These are phyloP conservation scores for Neoscytalidium dimidiatum DNA, from an alignment of 2,329 filamentous ascomycete species.

Conservation along the genomic window DNA sequence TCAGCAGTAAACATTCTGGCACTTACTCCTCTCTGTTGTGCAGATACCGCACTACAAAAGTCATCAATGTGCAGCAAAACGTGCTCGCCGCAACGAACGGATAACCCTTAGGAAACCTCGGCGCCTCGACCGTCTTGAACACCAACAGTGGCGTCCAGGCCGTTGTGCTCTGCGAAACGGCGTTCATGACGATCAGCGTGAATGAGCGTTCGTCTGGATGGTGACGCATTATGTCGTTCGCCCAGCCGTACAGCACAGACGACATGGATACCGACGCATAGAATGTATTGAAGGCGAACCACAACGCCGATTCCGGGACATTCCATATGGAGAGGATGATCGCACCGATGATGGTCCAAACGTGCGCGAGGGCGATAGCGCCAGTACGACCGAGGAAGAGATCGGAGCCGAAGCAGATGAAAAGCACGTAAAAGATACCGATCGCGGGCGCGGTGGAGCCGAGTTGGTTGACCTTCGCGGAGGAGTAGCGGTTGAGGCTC, in stretches of 20 bases:
- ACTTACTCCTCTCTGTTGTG: slow-evolving; percentile 23
- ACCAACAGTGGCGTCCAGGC: slow-evolving; percentile 58
- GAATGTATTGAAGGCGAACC: slow-evolving; percentile 56
- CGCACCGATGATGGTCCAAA: slow-evolving; percentile 56
- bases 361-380: slow-evolving; percentile 55
- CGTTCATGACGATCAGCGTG: slow-evolving; percentile 54
- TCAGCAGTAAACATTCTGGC: too few relatives aligned
- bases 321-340: slow-evolving; percentile 59
- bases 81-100: slow-evolving; percentile 44
- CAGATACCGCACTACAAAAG: slow-evolving; percentile 18
- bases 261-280: slow-evolving; percentile 56
- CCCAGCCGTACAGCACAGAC: slow-evolving; percentile 59
- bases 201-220: slow-evolving; percentile 52
- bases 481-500: slow-evolving; percentile 51
- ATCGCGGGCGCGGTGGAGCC: slow-evolving; percentile 56
- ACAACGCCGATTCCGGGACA: slow-evolving; percentile 56
- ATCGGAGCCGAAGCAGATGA: slow-evolving; percentile 58
- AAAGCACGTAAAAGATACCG: slow-evolving; percentile 58
- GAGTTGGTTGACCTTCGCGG: slow-evolving; percentile 52
- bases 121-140: slow-evolving; percentile 50
- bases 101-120: slow-evolving; percentile 46
- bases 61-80: slow-evolving; percentile 35
- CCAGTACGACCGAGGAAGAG: slow-evolving; percentile 55
- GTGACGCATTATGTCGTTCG: slow-evolving; percentile 52
- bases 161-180: slow-evolving; percentile 56